Base-by-base conservation (phyloP, 2,329 filamentous ascomycete species). In the Penicillium aurantiogriseum region DNA sequence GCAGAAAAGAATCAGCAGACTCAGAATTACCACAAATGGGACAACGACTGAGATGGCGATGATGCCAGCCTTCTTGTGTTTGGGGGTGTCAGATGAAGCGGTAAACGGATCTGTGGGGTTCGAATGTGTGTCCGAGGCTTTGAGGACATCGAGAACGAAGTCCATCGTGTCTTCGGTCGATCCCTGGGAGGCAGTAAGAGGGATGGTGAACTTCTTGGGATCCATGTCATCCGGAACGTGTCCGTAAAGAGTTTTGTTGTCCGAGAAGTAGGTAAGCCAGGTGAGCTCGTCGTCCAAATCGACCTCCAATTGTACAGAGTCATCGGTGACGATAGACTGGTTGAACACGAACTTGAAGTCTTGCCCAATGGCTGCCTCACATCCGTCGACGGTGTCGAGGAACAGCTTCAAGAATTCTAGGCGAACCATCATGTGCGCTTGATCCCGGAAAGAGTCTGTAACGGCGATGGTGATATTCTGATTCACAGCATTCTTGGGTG, bases 391-490 rank as follows among this genome's bases (percentile, higher is more conserved):
- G 1, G 74, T 72, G 3, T 74, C 72, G 3, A 63, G 65, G 61
- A 83, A 81, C 10, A 83, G 69, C 17, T 76, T 71, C 13, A 73
- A 71, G 31, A 80, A 71, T 27, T 75, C 64, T 11, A 85, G 63
- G 27, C 72, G 71, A 27, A 90, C 69, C 0, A 83, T 83, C 15
- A 85, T 77, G 48, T 81, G 84, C 7, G 89, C 81, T 5, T 74
- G 75, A 67, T 90, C 83, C 6, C 80, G 80, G 60, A 81, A 85
- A n/a, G 75, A 76, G 67, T 91, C 88, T 7, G 74, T 77, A 2
- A 86, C 83, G 5, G 77, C 77, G 42, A 92, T 76, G 0, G 80
- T 84, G 39, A 93, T 81, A 63, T 88, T 88, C 29, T 82, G 79
- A 4, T 86, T 83, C 48, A 79, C 77, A 4, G 85, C 82, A 50